Evolutionary conservation across 371 early-diverging fungal genomes (phyloP).

Genomic region (Smittium mucronatum): DNA sequence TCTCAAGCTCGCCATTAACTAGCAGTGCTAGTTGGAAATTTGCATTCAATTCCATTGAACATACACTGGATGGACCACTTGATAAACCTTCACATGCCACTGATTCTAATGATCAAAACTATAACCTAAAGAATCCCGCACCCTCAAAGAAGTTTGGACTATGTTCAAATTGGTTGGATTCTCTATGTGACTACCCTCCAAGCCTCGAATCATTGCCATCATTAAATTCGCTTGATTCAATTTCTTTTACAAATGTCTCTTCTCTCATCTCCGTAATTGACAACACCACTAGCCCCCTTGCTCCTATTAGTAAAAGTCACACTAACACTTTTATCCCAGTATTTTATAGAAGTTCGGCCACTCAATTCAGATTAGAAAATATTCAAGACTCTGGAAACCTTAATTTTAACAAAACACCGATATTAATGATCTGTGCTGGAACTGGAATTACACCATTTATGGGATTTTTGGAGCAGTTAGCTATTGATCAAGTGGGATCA

Average conservation of each 20-base stretch:
- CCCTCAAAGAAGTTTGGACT: constrained; percentile 51
- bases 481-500: constrained; percentile 35
- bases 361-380: not conserved
- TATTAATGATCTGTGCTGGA: constrained; percentile 72
- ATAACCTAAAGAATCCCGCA: constrained; percentile 23
- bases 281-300: not conserved
- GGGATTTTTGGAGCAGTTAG: constrained; percentile 54
- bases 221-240: not conserved
- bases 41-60: constrained; percentile 79
- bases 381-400: not conserved
- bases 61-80: constrained; percentile 25
- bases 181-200: constrained; percentile 16
- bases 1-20: constrained; percentile 50
- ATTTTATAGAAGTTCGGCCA: not conserved
- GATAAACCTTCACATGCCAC: not conserved
- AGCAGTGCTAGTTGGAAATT: constrained; percentile 40
- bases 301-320: not conserved
- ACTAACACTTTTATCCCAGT: not conserved
- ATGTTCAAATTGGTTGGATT: constrained; percentile 69
- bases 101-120: not conserved
- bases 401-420: constrained; percentile 27
- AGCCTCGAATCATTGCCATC: not conserved
- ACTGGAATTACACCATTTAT: constrained; percentile 85
- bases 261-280: not conserved
- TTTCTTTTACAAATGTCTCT: not conserved